These are phyloP conservation scores for Dacryopinax spathularia DNA, from an alignment of 768 basidiomycete genomes.

Conservation along the genomic window DNA sequence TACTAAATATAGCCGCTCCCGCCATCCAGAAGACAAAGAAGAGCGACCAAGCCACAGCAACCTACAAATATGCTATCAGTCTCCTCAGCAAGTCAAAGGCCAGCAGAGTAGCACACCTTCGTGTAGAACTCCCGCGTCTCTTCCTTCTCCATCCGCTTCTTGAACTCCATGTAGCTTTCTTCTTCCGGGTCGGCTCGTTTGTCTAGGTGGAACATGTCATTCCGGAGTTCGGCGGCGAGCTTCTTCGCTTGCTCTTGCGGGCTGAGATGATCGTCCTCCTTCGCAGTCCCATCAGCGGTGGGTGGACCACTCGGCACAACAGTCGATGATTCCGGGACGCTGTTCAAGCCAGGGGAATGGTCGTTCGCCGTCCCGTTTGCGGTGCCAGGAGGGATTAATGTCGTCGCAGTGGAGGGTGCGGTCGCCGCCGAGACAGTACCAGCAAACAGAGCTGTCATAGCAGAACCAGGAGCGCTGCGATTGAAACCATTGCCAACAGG, in stretches of 20 bases:
- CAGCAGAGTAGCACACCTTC: conserved; percentile 28
- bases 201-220: neutral
- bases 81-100: neutral
- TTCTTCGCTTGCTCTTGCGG: neutral
- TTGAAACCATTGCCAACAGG: neutral
- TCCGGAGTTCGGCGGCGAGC: neutral
- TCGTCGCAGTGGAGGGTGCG: neutral
- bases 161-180: conserved; percentile 17
- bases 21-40: conserved; percentile 67
- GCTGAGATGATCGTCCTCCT: neutral
- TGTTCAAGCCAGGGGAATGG: neutral
- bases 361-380: neutral
- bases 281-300: neutral
- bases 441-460: neutral
- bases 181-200: neutral
- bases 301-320: neutral
- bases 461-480: neutral
- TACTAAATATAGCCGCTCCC: conserved; percentile 53
- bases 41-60: conserved; percentile 36
- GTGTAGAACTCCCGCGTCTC: conserved; percentile 39
- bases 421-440: neutral
- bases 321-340: neutral
- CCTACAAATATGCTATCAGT: neutral
- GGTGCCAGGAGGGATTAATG: neutral
- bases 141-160: conserved; percentile 19